A percentile compares a stretch with the other conserved stretches of the same genome.
phyloP scores from a whole-genome alignment of 208 protist genomes.

The Lotmaria passim region DNA sequence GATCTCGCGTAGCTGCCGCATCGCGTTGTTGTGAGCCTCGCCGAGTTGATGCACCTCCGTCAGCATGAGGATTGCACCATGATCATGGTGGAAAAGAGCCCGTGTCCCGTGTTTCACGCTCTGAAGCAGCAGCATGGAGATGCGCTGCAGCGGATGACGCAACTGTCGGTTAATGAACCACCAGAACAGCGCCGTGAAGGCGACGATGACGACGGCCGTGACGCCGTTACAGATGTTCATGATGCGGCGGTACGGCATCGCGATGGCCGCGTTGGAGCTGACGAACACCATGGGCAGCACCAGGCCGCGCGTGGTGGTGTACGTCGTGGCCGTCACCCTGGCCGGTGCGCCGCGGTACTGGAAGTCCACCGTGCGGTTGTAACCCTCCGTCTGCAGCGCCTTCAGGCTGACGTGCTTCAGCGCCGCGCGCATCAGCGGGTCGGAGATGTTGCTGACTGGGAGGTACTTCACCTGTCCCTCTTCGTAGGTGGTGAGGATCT shows the following conservation, averaged over 20 bases:
- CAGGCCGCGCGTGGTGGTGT: background rate
- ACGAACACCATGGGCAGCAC: slow-evolving; percentile 16
- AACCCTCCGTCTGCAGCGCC: slow-evolving; percentile 1
- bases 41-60: slow-evolving; percentile 14
- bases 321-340: background rate
- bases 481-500: slow-evolving; percentile 1
- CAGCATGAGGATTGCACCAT: background rate
- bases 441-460: slow-evolving; percentile 23
- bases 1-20: slow-evolving; percentile 23
- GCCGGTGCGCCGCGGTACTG: background rate
- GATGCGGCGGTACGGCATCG: slow-evolving; percentile 12
- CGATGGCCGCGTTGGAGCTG: slow-evolving; percentile 7
- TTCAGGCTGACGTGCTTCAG: slow-evolving; percentile 35
- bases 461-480: slow-evolving; percentile 12
- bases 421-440: slow-evolving; percentile 42
- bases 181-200: slow-evolving; percentile 14
- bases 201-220: slow-evolving; percentile 1
- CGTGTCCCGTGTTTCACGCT: slow-evolving; percentile 1
- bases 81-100: background rate
- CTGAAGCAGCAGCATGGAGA: background rate
- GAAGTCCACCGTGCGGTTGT: slow-evolving; percentile 13
- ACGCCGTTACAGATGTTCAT: slow-evolving; percentile 23
- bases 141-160: slow-evolving; percentile 5
- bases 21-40: slow-evolving; percentile 18
- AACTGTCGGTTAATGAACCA: slow-evolving; percentile 7